Conservation (phyloP, 371 early-diverging fungal genomes). For the Nematocida displodere region DNA sequence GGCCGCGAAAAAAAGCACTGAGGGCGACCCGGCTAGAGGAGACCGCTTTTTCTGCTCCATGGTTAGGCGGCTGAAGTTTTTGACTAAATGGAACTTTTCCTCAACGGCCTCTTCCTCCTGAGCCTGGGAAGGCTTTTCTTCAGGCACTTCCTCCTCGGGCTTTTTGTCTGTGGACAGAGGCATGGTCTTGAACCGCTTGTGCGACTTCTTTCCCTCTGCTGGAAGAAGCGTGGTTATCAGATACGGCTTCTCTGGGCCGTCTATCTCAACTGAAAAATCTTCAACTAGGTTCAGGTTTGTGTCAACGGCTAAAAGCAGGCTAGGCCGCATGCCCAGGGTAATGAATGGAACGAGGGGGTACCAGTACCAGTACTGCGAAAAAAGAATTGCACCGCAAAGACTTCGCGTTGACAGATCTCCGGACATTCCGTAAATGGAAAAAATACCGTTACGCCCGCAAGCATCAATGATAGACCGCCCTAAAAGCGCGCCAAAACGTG, state of each 20-base stretch:
- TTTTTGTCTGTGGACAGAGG: constrained; percentile 6
- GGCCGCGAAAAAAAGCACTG: constrained; percentile 42
- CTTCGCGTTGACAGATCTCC: constrained; percentile 82
- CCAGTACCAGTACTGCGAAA: constrained; percentile 99
- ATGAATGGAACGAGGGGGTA: constrained; percentile 72
- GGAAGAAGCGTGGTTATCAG: not conserved
- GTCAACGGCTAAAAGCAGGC: constrained; percentile 48
- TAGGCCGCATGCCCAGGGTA: constrained; percentile 54
- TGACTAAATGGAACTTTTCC: constrained; percentile 34
- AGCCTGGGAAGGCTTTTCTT: not conserved
- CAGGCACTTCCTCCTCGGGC: not conserved
- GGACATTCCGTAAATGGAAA: constrained; percentile 77
- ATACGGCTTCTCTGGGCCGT: constrained; percentile 28
- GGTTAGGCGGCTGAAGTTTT: constrained; percentile 39
- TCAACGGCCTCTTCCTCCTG: constrained; percentile 5
- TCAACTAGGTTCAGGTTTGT: constrained; percentile 24
- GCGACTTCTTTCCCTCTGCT: constrained; percentile 10
- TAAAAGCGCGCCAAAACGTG: constrained; percentile 91
- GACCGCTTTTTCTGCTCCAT: constrained; percentile 26
- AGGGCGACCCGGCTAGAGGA: constrained; percentile 18
- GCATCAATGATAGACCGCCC: constrained; percentile 94
- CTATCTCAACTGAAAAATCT: constrained; percentile 28
- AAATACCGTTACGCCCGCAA: constrained; percentile 80
- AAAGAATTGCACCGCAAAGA: constrained; percentile 85
- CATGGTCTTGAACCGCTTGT: constrained; percentile 42